Evolutionary conservation across 1,284 basidiomycete species (phyloP), one percentile per base, ranked within the genome.

Genomic region (Leucoagaricus sp.): DNA sequence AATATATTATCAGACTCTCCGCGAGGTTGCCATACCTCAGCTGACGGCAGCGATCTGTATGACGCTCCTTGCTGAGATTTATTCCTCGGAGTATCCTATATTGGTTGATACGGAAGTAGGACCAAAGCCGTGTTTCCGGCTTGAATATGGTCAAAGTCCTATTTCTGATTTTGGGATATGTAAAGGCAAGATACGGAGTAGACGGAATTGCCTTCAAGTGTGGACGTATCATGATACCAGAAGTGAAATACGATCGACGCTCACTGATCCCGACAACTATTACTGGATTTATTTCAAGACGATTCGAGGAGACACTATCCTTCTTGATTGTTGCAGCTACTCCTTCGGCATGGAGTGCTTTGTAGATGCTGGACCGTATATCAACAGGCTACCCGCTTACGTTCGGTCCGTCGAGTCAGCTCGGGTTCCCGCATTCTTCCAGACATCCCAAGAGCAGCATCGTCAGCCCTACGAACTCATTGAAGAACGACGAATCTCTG

Each of bases 271-370:
- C 0, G 57, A 73, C 25, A 71, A 78, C 15, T 77, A 79, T 59
- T 75, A 74, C 58, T 78, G 75, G 75, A 65, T 79, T 4, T 80
- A 77, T 61, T 79, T 79, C 67, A 74, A 64, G 4, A 78, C 75
- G 4, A 49, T 73, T 10, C 59, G 66, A 0, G 77, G 76, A 1
- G 70, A 78, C 48, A 69, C 75, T n/a, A 57, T 76, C 26, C 64
- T 64, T 4, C 64, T 80, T 13, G 76, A 79, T 46, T 65, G 69
- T 47, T 64, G 63, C 31, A 72, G 76, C 68, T 75, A 67, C 61
- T 70, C 72, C 1, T 77, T 76, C 68, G 75, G 77, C 59, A 67
- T 75, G 59, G 69, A 68, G 55, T 51, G 61, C 6, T 51, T 66
- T 47, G 66, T 74, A 26, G 25, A 59, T 42, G 49, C 34, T 12